Base-by-base conservation (phyloP, 305 asterid species). In the Solanum hybrid region DNA sequence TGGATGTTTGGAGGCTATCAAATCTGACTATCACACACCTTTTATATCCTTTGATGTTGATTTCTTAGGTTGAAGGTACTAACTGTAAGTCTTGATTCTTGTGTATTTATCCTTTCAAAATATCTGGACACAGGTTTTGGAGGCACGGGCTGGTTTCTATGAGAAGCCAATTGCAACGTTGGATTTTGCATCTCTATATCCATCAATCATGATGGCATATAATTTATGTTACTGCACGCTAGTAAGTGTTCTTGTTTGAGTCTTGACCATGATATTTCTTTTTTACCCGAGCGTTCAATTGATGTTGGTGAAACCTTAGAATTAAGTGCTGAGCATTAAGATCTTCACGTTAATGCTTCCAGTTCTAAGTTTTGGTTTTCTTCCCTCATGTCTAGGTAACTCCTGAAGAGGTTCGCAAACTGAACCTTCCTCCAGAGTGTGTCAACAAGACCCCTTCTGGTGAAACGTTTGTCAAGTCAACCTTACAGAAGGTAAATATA, bases 171-270 rank as follows among this genome's bases (percentile, higher is more conserved):
- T 97, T 92, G 99, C 99, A 34, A 97, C 99, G 3, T 95, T 97
- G 91, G 99, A 97, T 95, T 97, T 97, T 93, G 99, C 99, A 90
- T 97, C 99, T 92, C 93, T 97, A 34, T 97, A 97, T 93, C 99
- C 99, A 34, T 97, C 99, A 78, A 96, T 97, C 90, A 97, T 97
- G 99, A 97, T 97, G 99, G 99, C 99, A 89, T 96, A 97, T 92
- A 97, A 97, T 92, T 92, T 97, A 91, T 97, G 99, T 93, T 97
- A 97, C 88, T 97, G 99, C 93, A 95, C 99, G 14, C 93, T 97
- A 96, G 99, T 98, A 94, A 93, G 81, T 12, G 79, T 34, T 56
- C 87, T 82, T 82, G 29, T 88, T 87, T 36, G 85, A 35, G 85
- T 35, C 51, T 86, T 81, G 24, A 46, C 89, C 72, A 36, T 86